phyloP scores from a whole-genome alignment of 1,284 basidiomycete genomes.

The Sporisorium exsertum region DNA sequence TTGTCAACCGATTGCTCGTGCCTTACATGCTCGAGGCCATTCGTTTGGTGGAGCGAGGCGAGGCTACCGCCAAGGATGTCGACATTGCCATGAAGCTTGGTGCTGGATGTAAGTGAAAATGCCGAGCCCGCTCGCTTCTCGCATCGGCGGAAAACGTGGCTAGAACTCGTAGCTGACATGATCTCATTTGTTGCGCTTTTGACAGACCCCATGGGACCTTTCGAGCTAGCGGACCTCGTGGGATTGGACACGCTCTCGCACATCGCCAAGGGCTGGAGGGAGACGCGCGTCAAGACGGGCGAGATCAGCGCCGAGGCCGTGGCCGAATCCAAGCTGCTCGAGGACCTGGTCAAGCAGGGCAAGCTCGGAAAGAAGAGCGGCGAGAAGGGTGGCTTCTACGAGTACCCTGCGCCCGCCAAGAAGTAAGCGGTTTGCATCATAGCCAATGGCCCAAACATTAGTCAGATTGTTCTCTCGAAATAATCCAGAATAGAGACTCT shows the following conservation, averaged over 20 bases:
- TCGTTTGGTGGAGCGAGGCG: conserved; percentile 74
- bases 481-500: conserved; percentile 5
- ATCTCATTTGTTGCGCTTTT: not conserved
- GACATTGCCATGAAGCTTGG: conserved; percentile 76
- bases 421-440: conserved; percentile 25
- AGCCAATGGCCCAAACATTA: not conserved
- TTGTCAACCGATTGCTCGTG: conserved; percentile 73
- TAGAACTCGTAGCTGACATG: not conserved
- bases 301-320: conserved; percentile 72
- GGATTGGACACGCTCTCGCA: conserved; percentile 72
- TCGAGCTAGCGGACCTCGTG: conserved; percentile 74
- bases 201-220: conserved; percentile 71
- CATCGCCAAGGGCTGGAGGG: conserved; percentile 74
- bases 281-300: conserved; percentile 70
- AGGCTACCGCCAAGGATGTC: conserved; percentile 74
- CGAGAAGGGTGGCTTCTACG: conserved; percentile 71
- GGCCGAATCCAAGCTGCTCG: conserved; percentile 71
- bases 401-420: conserved; percentile 65
- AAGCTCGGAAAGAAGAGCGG: conserved; percentile 74
- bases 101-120: conserved; percentile 71
- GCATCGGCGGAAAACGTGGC: not conserved
- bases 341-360: conserved; percentile 73
- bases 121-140: not conserved
- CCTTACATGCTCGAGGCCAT: conserved; percentile 75
- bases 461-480: not conserved